Evolutionary conservation across 1,284 basidiomycete genomes (phyloP).

Genomic region (Tylopilus orsonianus): DNA sequence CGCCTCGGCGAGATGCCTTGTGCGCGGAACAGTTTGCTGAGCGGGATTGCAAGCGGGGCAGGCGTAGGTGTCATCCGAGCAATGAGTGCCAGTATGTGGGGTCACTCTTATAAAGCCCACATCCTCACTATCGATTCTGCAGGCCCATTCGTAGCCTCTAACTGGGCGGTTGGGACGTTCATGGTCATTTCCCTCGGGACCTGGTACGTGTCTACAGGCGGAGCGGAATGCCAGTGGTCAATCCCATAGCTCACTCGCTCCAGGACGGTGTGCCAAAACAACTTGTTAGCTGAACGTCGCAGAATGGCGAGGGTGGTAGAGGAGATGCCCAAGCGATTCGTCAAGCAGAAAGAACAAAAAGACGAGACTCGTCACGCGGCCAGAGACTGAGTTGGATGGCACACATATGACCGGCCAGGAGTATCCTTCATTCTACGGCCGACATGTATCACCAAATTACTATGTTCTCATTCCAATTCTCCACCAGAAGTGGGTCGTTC

Average conservation of each 20-base stretch:
- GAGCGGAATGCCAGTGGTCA: not conserved
- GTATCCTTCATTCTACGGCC: not conserved
- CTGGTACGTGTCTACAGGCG: slow-evolving; percentile 39
- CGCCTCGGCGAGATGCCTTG: slow-evolving; percentile 63
- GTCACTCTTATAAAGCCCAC: not conserved
- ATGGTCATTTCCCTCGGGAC: slow-evolving; percentile 49
- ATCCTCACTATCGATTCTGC: slow-evolving; percentile 9
- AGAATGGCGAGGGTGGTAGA: slow-evolving; percentile 59
- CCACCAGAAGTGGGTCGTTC: slow-evolving; percentile 69
- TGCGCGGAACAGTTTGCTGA: slow-evolving; percentile 50
- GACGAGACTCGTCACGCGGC: slow-evolving; percentile 21
- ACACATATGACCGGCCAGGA: not conserved
- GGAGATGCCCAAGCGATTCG: slow-evolving; percentile 54
- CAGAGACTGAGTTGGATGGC: slow-evolving; percentile 2
- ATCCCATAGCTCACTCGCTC: slow-evolving; percentile 7
- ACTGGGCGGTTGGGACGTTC: slow-evolving; percentile 59
- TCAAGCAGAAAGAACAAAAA: slow-evolving; percentile 43
- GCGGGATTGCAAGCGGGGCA: slow-evolving; percentile 52
- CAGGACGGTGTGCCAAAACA: slow-evolving; percentile 65
- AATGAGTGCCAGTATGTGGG: slow-evolving; percentile 47
- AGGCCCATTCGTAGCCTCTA: slow-evolving; percentile 48
- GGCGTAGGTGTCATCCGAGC: slow-evolving; percentile 59
- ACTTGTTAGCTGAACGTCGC: slow-evolving; percentile 52
- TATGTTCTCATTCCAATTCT: slow-evolving; percentile 64
- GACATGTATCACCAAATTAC: slow-evolving; percentile 25